Base-by-base conservation (phyloP, 495 filamentous ascomycete genomes). In the Platismatia glauca region DNA sequence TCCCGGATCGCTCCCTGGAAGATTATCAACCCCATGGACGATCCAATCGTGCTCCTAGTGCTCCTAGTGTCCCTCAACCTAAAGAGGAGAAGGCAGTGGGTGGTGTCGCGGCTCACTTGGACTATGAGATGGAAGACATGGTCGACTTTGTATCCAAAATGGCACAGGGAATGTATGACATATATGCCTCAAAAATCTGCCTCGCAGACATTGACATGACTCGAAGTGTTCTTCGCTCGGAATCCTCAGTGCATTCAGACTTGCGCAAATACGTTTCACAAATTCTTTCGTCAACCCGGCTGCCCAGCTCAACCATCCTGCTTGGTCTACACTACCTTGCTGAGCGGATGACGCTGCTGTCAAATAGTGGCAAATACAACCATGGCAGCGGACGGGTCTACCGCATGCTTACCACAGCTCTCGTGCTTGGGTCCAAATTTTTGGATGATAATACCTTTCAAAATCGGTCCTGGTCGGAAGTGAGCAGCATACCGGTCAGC, bases 81-180 rank as follows among this genome's bases (percentile, higher is more conserved):
- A 84, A 79, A 70, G 80, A 81, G 66, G 78, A 82, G 57, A 82
- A 81, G 66, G 69, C 80, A 7, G 79, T 82, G 74, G 94, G 94
- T 77, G 94, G 94, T 68, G 95, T 99, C 44, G 92, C 94, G 69
- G 89, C 90, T 60, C 87, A 95, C 74, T 83, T 99, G 73, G 95
- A 99, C 78, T 99, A 99, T 75, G 94, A 97, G 73, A 94, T 97
- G 85, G 91, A 96, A 67, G 81, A 90, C 73, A 99, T 97, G 91
- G 89, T 91, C 60, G 92, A 97, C 71, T 99, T 96, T 77, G 94
- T 99, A 71, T 86, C 91, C 58, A 89, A 96, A 70, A 95, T 92
- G 85, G 85, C 94, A 58, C 85, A 89, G 74, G 79, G 83, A 82
- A 83, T 91, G 85, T 89, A 86, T 83, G 84, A 78, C 72, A 78